Base-by-base conservation (phyloP, 1,284 basidiomycete genomes). In the Sanghuangporus baumii region DNA sequence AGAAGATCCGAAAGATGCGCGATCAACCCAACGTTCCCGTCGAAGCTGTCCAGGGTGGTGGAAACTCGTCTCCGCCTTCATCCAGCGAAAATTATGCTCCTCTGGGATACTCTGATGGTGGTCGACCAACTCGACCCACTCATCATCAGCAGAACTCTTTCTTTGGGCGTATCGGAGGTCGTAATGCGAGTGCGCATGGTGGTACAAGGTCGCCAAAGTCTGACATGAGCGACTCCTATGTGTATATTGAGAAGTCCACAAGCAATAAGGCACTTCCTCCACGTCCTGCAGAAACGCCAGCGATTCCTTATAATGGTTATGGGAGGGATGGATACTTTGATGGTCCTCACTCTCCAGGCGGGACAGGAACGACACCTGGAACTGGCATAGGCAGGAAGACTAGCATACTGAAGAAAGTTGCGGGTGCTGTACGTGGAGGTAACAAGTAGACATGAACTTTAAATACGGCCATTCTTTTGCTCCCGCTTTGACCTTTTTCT, bases 1-100 rank as follows among this genome's bases (percentile, higher is more conserved):
- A 91, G 58, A 87, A 90, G 65, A 89, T 93, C 69, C 86, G 88
- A 65, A 89, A 86, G 74, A 90, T 91, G 87, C 87, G 90, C 50
- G 89, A 92, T 69, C 76, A 85, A 14, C 89, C 89, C 12, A 92
- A 91, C 66, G 83, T 91, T 0, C 91, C 90, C n/a, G 81, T 88
- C n/a, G 76, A 54, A 48, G 78, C 82, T 57, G 78, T 78, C 38
- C 74, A 77, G 18, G 74, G 73, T 43, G 71, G 71, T 37, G 69
- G 69, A 50, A 78, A 78, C 6, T 75, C 76, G 14, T 81, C 83
- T 2, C 83, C 85, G 1, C 76, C 81, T 0, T 77, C 79, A 41
- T 74, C 78, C 26, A 72, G 74, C 37, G 80, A 85, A 57, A 73
- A 75, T 51, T 64, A 71, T 66, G 61, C 56, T 8, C 61, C 59